Base-by-base conservation (phyloP, 495 filamentous ascomycete genomes). In the Cudoniella acicularis region DNA sequence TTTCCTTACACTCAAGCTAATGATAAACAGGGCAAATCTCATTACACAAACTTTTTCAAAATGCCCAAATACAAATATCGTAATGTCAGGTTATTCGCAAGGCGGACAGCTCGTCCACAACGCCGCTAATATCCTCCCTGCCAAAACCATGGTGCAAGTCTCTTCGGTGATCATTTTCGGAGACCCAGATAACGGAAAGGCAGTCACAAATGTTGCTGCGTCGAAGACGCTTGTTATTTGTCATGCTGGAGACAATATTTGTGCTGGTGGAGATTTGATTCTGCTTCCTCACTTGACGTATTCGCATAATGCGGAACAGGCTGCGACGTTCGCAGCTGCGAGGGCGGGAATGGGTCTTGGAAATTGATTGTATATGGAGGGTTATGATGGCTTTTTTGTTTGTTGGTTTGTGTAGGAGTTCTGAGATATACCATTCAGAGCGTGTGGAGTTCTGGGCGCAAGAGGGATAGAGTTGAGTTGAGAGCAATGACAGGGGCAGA, bases 11-110 rank as follows among this genome's bases (percentile, higher is more conserved):
- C 6, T 4, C 13, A 36, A 6, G 13, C 30, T 36, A 36, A 36
- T 36, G 4, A 6, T 36, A 36, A 4, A 6, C 30, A 36, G 30
- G 66, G 62, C 62, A 6, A 23, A 18, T 1, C 27, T 64, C 24
- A 43, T 36, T 16, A 25, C 21, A 17, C 16, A 22, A 26, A 58
- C 64, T 13, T 21, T 67, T 25, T 36, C 22, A 0, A 21, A 52
- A 24, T 87, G 83, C 59, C 82, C 84, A 1, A 68, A 74, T 40
- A 83, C 81, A 50, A 81, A 83, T 67, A 72, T 86, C 56, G 80
- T 84, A 13, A 65, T 84, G n/a, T 73, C 75, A 3, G 84, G 83
- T 30, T 87, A 85, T 63, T 54, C 50, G 52, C 82, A 85, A 61
- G 79, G 76, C 16, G 72, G 71, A 1, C 75, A 77, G 71, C 70